Percentiles rank a stretch among this genome's conserved stretches.
Conservation (phyloP, 805 yeast genomes). For the Jamesozyma piceae region DNA sequence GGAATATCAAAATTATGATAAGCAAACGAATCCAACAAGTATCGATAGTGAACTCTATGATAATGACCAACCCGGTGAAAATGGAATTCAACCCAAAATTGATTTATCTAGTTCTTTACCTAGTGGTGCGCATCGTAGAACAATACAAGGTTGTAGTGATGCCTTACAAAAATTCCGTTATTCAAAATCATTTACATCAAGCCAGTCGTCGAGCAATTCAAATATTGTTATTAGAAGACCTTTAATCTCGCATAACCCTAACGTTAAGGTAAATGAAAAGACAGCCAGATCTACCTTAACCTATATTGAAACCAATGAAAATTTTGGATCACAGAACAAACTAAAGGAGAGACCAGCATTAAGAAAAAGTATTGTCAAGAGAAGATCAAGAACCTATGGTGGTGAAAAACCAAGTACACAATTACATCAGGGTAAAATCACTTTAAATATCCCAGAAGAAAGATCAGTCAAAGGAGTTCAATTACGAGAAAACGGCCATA, state of each 20-base stretch:
- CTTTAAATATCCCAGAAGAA: neutral
- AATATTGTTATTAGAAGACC: neutral
- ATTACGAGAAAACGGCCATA: neutral
- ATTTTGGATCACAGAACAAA: neutral
- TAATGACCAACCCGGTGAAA: too few species aligned
- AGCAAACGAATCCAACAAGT: too few species aligned
- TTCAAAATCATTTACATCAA: slow-evolving; percentile 1
- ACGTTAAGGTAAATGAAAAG: neutral
- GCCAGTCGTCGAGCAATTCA: neutral
- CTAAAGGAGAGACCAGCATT: neutral
- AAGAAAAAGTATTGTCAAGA: neutral
- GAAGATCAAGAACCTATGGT: neutral
- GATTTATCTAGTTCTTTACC: too few species aligned
- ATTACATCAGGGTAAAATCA: neutral
- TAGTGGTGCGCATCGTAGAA: too few species aligned
- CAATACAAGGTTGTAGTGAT: slow-evolving; percentile 2
- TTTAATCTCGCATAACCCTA: neutral
- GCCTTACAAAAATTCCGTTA: slow-evolving; percentile 9
- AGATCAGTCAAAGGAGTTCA: neutral
- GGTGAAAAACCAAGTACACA: neutral
- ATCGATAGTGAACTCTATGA: too few species aligned
- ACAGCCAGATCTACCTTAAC: neutral
- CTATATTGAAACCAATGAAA: neutral
- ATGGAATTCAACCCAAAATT: too few species aligned
- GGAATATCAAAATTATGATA: too few species aligned